Percentiles rank a stretch among this genome's conserved stretches.
Evolutionary conservation across 2,329 filamentous ascomycete species (phyloP).

Genomic region (Pseudogymnoascus verrucosus): DNA sequence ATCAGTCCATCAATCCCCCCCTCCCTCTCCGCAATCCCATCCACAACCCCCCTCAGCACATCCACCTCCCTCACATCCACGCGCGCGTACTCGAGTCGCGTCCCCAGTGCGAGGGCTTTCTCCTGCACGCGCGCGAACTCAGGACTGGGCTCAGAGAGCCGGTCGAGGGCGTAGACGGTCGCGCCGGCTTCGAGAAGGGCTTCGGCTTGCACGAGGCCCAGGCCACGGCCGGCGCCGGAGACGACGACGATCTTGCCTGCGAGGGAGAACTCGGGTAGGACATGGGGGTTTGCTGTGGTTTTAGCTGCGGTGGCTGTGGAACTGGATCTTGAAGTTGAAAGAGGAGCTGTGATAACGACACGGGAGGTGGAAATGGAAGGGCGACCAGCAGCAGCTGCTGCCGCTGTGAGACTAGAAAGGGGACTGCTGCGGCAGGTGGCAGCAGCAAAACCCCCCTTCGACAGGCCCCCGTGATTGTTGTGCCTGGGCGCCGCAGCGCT

Average conservation of each 20-base stretch:
- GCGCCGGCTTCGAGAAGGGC: slow-evolving; percentile 69
- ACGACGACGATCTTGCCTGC: slow-evolving; percentile 60
- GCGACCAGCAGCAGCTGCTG: not conserved
- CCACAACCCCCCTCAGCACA: slow-evolving; percentile 49
- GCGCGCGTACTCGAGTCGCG: slow-evolving; percentile 56
- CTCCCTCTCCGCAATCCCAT: slow-evolving; percentile 51
- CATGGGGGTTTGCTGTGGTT: not conserved
- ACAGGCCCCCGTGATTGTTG: not conserved
- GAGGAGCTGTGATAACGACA: not conserved
- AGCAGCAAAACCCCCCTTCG: not conserved
- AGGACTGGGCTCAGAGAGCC: slow-evolving; percentile 34
- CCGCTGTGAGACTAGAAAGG: not conserved
- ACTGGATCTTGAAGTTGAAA: not conserved
- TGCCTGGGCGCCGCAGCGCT: not conserved
- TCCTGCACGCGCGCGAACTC: slow-evolving; percentile 54
- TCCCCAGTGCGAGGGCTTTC: slow-evolving; percentile 52
- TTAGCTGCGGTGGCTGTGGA: not conserved
- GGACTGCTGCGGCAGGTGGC: not conserved
- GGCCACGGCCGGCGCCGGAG: slow-evolving; percentile 62
- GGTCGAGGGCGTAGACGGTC: slow-evolving; percentile 40
- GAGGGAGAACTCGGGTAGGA: slow-evolving; percentile 57
- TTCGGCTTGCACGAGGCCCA: slow-evolving; percentile 68
- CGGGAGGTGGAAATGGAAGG: not conserved
- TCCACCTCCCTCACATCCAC: slow-evolving; percentile 59
- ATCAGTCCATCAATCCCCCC: slow-evolving; percentile 59